phyloP scores from a whole-genome alignment of 2,329 filamentous ascomycete genomes.

The Didymella keratinophila region DNA sequence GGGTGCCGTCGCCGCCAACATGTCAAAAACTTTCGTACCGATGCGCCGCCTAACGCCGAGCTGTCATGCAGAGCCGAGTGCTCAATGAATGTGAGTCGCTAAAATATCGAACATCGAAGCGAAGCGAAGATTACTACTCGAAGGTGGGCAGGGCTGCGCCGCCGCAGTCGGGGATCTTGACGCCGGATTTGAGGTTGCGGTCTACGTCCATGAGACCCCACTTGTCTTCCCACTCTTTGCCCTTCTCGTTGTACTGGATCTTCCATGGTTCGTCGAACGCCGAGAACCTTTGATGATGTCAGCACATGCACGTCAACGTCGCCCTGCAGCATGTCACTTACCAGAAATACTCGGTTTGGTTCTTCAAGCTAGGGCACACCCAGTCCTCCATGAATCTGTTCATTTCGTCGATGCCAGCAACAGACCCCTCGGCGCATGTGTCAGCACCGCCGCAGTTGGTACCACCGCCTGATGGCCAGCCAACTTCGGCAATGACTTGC shows the following conservation, averaged over 20 bases:
- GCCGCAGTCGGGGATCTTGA: constrained; percentile 87
- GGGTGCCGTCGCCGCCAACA: constrained; percentile 17
- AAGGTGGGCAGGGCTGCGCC: constrained; percentile 64
- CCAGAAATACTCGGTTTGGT: constrained; percentile 95
- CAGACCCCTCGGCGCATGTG: constrained; percentile 70
- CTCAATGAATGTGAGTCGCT: constrained; percentile 17
- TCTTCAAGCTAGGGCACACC: constrained; percentile 80
- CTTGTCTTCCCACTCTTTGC: constrained; percentile 87
- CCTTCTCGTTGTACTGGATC: constrained; percentile 69
- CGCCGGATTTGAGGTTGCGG: constrained; percentile 80
- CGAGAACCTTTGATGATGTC: constrained; percentile 69
- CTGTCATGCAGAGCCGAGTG: constrained; percentile 29
- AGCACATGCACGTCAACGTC: constrained; percentile 1
- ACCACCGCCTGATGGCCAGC: constrained; percentile 87
- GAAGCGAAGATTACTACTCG: constrained; percentile 8
- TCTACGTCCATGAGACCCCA: constrained; percentile 92
- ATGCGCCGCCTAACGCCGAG: constrained; percentile 35
- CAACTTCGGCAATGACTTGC: constrained; percentile 88
- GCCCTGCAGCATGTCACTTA: constrained; percentile 49
- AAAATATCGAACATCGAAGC: constrained; percentile 21
- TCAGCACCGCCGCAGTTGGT: constrained; percentile 72
- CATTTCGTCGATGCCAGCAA: constrained; percentile 80
- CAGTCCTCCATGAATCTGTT: constrained; percentile 87
- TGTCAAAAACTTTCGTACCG: constrained; percentile 23
- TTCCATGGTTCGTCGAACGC: constrained; percentile 99